Base-by-base conservation (phyloP, 305 asterid species). In the Fraxinus angustifolia region DNA sequence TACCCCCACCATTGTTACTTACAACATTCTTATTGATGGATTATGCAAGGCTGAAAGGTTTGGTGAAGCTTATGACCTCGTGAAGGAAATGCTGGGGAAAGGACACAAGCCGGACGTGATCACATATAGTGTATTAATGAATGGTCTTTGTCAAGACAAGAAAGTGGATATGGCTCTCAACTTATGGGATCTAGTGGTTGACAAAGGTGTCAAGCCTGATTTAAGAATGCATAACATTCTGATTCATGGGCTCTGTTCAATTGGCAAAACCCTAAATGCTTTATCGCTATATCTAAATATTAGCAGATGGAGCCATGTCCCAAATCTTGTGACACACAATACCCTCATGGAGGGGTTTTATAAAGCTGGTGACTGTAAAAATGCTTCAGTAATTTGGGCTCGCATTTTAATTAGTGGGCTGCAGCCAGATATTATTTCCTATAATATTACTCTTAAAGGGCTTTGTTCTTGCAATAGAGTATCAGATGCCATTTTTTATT, bases 321-420 rank as follows among this genome's bases (percentile, higher is more conserved):
- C 97, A 8, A 90, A 88, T 87, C 92, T 96, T 31, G 95, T 94
- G 42, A 90, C 97, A 53, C 88, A 88, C 87, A 96, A 96, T 88
- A 91, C 97, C 35, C 90, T 94, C 14, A 91, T 96, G 99, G 97
- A 94, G 81, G 99, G 99, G 31, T 96, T 92, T 83, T 96, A 89
- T 81, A 94, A 90, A 84, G 91, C 84, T 73, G 86, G 95, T 38
- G 95, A 94, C 83, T 83, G 87, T 50, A 83, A 76, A 83, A 92
- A 83, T 82, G 99, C 95, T 50, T 89, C 56, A 71, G 96, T 85
- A 35, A 83, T 92, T 79, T 96, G 99, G 98, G 93, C 91, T 77
- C 93, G 97, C 79, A 90, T 92, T 36, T 85, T 94, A 77, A 93
- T 92, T 84, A 79, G 83, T 73, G 93, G 96, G 79, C 85, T 88